Conservation (phyloP, 2,329 filamentous ascomycete genomes). For the Dothiorella sarmentorum region DNA sequence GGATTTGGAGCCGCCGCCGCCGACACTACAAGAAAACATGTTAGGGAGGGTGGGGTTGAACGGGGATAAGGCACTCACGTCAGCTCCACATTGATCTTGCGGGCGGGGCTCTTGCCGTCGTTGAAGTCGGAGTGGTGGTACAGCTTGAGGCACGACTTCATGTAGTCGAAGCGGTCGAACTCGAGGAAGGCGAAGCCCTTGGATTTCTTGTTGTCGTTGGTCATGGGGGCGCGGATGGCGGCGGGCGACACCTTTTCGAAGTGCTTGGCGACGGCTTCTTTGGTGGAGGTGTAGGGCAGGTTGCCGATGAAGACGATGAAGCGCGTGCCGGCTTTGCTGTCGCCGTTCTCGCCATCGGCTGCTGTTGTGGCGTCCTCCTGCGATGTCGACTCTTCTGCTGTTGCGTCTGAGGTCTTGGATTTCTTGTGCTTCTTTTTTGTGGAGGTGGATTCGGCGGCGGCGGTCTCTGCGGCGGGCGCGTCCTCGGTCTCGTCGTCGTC, state of each 20-base stretch:
- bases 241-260: conserved; percentile 72
- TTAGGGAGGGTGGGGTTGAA: background rate
- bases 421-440: conserved; percentile 26
- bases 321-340: conserved; percentile 45
- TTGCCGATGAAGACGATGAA: conserved; percentile 87
- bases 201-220: conserved; percentile 36
- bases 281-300: conserved; percentile 79
- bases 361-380: no score
- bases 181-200: conserved; percentile 62
- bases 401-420: conserved; percentile 20
- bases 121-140: conserved; percentile 83
- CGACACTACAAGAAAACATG: conserved; percentile 56
- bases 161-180: conserved; percentile 79
- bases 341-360: conserved; percentile 25
- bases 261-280: conserved; percentile 65
- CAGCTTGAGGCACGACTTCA: conserved; percentile 88
- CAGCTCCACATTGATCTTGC: conserved; percentile 89
- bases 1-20: conserved; percentile 81
- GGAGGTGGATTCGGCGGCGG: conserved; percentile 17
- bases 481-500: conserved; percentile 18
- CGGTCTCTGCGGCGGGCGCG: background rate
- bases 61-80: conserved; percentile 60
- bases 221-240: conserved; percentile 56
- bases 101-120: conserved; percentile 54
- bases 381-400: conserved; percentile 28